Evolutionary conservation across 1,139 yeast genomes (phyloP).

Genomic region (Scheffersomyces lignicola): DNA sequence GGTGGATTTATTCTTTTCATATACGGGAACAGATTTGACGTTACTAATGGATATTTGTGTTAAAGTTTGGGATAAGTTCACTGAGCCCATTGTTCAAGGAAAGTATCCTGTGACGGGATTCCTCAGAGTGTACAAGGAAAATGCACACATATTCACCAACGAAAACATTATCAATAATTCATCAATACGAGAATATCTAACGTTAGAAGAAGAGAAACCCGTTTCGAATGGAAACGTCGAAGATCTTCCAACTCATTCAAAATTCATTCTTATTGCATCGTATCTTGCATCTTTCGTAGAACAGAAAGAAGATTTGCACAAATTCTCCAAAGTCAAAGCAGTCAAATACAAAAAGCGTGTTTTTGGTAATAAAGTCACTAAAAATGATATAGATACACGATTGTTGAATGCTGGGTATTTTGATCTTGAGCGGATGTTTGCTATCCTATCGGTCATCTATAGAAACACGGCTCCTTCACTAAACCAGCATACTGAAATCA

Average conservation of each 20-base stretch:
- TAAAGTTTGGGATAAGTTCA: slow-evolving; percentile 54
- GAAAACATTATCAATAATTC: slow-evolving; percentile 42
- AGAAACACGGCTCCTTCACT: slow-evolving; percentile 36
- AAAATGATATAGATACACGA: slow-evolving; percentile 51
- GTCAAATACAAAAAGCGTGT: slow-evolving; percentile 39
- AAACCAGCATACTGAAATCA: slow-evolving; percentile 25
- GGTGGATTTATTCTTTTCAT: slow-evolving; percentile 52
- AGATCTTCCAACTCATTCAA: slow-evolving; percentile 57
- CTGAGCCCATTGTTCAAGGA: slow-evolving; percentile 39
- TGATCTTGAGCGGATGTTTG: slow-evolving; percentile 67
- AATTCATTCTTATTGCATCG: slow-evolving; percentile 63
- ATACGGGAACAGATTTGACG: slow-evolving; percentile 53
- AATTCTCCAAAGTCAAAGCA: slow-evolving; percentile 60
- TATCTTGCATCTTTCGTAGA: slow-evolving; percentile 70
- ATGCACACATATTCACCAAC: slow-evolving; percentile 38
- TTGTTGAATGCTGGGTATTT: slow-evolving; percentile 61
- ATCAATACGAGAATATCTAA: slow-evolving; percentile 26
- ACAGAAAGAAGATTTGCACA: slow-evolving; percentile 56
- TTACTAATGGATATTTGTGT: slow-evolving; percentile 41
- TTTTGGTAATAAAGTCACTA: slow-evolving; percentile 18
- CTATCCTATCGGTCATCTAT: slow-evolving; percentile 62
- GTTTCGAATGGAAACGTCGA: slow-evolving; percentile 18
- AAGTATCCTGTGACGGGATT: slow-evolving; percentile 36
- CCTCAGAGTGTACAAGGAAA: slow-evolving; percentile 46
- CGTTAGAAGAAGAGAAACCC: slow-evolving; percentile 21